Evolutionary conservation across 345 rosid genomes (phyloP).

Genomic region (Citrus trifoliata): DNA sequence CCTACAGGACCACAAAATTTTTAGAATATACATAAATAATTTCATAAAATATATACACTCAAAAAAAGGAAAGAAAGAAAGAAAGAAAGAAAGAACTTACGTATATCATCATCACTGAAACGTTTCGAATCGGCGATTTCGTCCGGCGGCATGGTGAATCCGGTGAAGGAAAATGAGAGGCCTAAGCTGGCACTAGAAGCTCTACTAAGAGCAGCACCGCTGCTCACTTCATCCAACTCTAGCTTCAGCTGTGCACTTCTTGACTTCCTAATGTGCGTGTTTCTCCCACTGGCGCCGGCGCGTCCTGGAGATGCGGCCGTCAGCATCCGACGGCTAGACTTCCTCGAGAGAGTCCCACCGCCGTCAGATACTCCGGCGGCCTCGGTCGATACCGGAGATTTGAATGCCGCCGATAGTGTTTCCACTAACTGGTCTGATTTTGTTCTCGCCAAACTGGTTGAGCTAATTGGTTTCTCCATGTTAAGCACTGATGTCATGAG

Average conservation of each 20-base stretch:
- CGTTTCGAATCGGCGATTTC: constrained; percentile 74
- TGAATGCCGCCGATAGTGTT: constrained; percentile 66
- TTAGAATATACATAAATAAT: too few species aligned
- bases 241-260: constrained; percentile 79
- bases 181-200: constrained; percentile 97
- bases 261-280: constrained; percentile 77
- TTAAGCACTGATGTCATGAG: too few species aligned
- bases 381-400: constrained; percentile 44
- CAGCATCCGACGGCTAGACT: constrained; percentile 62
- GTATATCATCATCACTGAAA: constrained; percentile 84
- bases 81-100: constrained; percentile 38
- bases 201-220: constrained; percentile 88
- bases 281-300: constrained; percentile 37
- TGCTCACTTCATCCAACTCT: constrained; percentile 72
- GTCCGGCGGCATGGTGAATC: constrained; percentile 81
- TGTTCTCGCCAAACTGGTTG: constrained; percentile 61
- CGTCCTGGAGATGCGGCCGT: constrained; percentile 66
- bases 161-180: constrained; percentile 89
- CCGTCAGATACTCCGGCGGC: constrained; percentile 22
- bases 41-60: too few species aligned
- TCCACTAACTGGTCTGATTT: constrained; percentile 81
- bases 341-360: constrained; percentile 50
- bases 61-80: background rate
- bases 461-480: constrained; percentile 49
- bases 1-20: background rate